Percentiles rank a stretch among this genome's conserved stretches.
phyloP scores from a whole-genome alignment of 768 basidiomycete genomes.

The Lactifluus rugatus region DNA sequence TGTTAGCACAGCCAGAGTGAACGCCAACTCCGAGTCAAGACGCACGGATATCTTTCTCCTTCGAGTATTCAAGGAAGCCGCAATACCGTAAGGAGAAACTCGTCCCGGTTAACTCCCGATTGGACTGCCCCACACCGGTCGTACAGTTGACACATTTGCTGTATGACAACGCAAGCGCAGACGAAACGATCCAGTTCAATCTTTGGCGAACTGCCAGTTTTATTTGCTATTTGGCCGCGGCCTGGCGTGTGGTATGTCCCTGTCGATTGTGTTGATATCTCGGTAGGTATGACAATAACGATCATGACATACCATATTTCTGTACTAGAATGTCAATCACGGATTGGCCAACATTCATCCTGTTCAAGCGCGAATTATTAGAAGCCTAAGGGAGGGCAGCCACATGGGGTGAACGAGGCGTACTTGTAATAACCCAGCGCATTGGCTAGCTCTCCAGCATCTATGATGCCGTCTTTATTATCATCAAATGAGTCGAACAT shows the following conservation, averaged over 20 bases:
- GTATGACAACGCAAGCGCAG: slow-evolving; percentile 1
- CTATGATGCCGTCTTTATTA: slow-evolving; percentile 1
- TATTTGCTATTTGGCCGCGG: neutral
- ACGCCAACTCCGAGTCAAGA: neutral
- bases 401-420: neutral
- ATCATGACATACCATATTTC: neutral
- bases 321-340: neutral
- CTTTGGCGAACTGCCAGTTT: neutral
- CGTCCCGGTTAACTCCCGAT: neutral
- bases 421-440: neutral
- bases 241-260: neutral
- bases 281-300: neutral
- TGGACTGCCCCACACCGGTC: neutral
- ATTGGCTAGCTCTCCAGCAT: neutral
- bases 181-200: slow-evolving; percentile 5
- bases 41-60: neutral
- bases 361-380: neutral
- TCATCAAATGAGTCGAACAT: slow-evolving; percentile 2
- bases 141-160: neutral
- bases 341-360: neutral
- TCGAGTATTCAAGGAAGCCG: neutral
- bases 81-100: neutral
- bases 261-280: neutral
- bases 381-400: neutral
- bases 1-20: neutral